phyloP scores from a whole-genome alignment of 2,329 filamentous ascomycete genomes.

The Pseudocercospora ulei region DNA sequence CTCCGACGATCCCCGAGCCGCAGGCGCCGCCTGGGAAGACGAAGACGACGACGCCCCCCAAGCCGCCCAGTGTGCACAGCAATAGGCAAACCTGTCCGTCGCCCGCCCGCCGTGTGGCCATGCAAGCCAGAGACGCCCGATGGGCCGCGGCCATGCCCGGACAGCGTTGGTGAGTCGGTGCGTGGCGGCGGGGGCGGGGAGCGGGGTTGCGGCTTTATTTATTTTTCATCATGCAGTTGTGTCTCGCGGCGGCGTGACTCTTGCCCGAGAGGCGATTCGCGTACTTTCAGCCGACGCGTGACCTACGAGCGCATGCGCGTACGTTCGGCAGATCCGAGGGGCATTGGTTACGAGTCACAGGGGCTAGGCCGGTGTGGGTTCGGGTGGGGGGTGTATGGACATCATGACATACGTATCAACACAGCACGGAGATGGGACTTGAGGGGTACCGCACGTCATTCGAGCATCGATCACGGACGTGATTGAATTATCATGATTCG shows the following conservation, averaged over 20 bases:
- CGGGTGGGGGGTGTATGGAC: background rate
- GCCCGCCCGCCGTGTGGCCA: too few relatives aligned
- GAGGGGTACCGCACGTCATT: too few relatives aligned
- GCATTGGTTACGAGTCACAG: slow-evolving; percentile 1
- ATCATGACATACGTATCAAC: background rate
- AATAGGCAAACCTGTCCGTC: slow-evolving; percentile 50
- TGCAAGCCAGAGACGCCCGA: too few relatives aligned
- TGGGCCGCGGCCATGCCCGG: too few relatives aligned
- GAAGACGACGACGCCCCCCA: slow-evolving; percentile 53
- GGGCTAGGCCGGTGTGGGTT: background rate
- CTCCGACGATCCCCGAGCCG: slow-evolving; percentile 57
- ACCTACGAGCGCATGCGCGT: background rate
- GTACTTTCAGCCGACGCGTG: slow-evolving; percentile 2
- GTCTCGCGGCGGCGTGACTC: background rate
- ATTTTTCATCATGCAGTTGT: too few relatives aligned
- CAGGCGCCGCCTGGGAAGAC: slow-evolving; percentile 60
- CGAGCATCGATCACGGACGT: too few relatives aligned
- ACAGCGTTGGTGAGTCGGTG: too few relatives aligned
- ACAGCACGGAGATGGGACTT: too few relatives aligned
- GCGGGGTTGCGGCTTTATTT: too few relatives aligned
- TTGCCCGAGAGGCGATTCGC: background rate
- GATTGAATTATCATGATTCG: background rate
- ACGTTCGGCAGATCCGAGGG: slow-evolving; percentile 1
- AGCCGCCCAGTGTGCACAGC: slow-evolving; percentile 61
- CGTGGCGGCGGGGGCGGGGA: too few relatives aligned